Percentiles rank a stretch among this genome's conserved stretches.
Conservation (phyloP, 768 basidiomycete species). For the Lentinula edodes region DNA sequence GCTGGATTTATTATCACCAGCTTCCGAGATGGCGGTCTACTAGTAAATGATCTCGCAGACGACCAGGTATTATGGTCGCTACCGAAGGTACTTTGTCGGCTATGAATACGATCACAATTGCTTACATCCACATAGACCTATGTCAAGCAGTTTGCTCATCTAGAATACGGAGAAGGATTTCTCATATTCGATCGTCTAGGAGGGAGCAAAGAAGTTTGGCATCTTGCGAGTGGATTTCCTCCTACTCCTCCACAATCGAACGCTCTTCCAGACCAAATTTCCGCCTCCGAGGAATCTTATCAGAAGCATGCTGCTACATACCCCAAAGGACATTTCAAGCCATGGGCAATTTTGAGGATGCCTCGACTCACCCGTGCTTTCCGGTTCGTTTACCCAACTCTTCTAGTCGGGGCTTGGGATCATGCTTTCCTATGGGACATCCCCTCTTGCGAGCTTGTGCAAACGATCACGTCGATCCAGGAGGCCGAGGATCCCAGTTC, state of each 20-base stretch:
- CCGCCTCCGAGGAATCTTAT: slow-evolving; percentile 7
- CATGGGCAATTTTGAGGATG: slow-evolving; percentile 52
- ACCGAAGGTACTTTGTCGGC: slow-evolving; percentile 30
- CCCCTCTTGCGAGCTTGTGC: slow-evolving; percentile 39
- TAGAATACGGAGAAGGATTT: slow-evolving; percentile 69
- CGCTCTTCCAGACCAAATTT: slow-evolving; percentile 23
- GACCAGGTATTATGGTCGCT: slow-evolving; percentile 59
- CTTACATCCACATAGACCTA: slow-evolving; percentile 28
- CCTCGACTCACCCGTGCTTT: slow-evolving; percentile 48
- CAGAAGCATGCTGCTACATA: slow-evolving; percentile 4
- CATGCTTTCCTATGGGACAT: slow-evolving; percentile 62
- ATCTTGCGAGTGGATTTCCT: slow-evolving; percentile 30
- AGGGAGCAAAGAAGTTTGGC: slow-evolving; percentile 68
- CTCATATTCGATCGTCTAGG: slow-evolving; percentile 61
- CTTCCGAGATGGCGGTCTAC: slow-evolving; percentile 45
- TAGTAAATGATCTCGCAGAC: slow-evolving; percentile 48
- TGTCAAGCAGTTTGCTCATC: slow-evolving; percentile 56
- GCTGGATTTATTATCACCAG: slow-evolving; percentile 58
- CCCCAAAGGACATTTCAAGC: slow-evolving; percentile 48
- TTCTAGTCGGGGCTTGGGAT: slow-evolving; percentile 42
- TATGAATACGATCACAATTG: neutral
- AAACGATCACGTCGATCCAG: slow-evolving; percentile 41
- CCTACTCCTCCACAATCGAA: slow-evolving; percentile 13
- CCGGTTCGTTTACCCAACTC: slow-evolving; percentile 62
- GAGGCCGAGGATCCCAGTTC: neutral